Evolutionary conservation across 331 rosid genomes (phyloP), one percentile per base, ranked within the genome.

Genomic region (Saraca asoca): DNA sequence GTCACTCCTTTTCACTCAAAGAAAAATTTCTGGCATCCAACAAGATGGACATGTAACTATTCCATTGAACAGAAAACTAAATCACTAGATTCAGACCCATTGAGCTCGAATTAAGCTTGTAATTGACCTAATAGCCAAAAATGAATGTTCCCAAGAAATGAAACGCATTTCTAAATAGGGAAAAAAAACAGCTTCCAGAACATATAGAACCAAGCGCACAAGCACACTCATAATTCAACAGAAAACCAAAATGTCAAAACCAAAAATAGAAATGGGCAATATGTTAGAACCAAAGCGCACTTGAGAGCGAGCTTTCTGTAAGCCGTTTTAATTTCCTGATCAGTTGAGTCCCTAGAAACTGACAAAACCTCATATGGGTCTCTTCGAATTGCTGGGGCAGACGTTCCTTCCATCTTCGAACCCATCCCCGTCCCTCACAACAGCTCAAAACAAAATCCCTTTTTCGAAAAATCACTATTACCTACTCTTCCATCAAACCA

Each of bases 311-410:
- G n/a, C n/a, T n/a, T n/a, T n/a, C n/a, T n/a, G n/a, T n/a, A n/a
- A n/a, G n/a, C 97, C 19, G 95, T 84, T 87, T 94, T 94, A 10
- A 94, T 90, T 69, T 94, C 98, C 71, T 90, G 97, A 42, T 94
- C 98, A 54, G 80, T 70, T 24, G 96, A 83, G 31, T 90, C 98
- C 46, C 85, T 81, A 9, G 92, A 77, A 13, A 94, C 86, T 7
- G 72, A 70, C 66, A 94, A 78, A 0, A 94, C 97, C 77, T 94
- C 95, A 18, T 94, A 94, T 5, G 98, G 98, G 76, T 94, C 98
- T 56, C 95, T 88, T 56, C 98, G 83, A 72, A 51, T 64, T 16
- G 90, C 82, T 59, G 88, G 91, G 62, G 88, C 75, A 33, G 97
- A 90, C 19, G 96, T 43, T 78, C 98, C 98, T 81, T 94, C 97